These are phyloP conservation scores for Pseudoneurospora amorphoporcata DNA, from an alignment of 495 filamentous ascomycete species.

Conservation along the genomic window DNA sequence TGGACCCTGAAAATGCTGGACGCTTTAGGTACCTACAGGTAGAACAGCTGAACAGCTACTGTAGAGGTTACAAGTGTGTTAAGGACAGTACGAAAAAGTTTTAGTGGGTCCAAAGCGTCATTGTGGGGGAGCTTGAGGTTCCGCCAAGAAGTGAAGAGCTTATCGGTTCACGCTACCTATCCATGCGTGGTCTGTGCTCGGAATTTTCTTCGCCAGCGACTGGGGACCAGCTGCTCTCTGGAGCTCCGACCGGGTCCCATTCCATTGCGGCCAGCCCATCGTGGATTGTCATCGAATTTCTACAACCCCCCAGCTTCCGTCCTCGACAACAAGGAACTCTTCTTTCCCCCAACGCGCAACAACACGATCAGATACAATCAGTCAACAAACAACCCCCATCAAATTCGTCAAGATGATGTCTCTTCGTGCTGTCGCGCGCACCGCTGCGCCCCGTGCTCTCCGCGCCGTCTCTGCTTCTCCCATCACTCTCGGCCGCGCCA, in stretches of 20 bases:
- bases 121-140: neutral
- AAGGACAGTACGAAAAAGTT: neutral
- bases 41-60: neutral
- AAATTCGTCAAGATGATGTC: conserved; percentile 56
- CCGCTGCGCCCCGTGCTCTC: conserved; percentile 53
- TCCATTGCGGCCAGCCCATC: neutral
- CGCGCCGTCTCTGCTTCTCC: conserved; percentile 48
- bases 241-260: neutral
- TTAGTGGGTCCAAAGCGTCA: neutral
- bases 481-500: conserved; percentile 35
- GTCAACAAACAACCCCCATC: neutral
- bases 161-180: neutral
- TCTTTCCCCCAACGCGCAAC: neutral
- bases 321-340: neutral
- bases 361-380: conserved; percentile 2
- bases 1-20: neutral
- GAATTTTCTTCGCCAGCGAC: neutral
- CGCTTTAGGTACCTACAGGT: too few species aligned
- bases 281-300: neutral
- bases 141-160: neutral
- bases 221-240: neutral
- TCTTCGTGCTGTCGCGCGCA: conserved; percentile 58
- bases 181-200: neutral
- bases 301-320: neutral
- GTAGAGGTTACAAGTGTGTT: neutral